phyloP scores from a whole-genome alignment of 495 filamentous ascomycete genomes.

The Podospora bellae-mahoneyi region DNA sequence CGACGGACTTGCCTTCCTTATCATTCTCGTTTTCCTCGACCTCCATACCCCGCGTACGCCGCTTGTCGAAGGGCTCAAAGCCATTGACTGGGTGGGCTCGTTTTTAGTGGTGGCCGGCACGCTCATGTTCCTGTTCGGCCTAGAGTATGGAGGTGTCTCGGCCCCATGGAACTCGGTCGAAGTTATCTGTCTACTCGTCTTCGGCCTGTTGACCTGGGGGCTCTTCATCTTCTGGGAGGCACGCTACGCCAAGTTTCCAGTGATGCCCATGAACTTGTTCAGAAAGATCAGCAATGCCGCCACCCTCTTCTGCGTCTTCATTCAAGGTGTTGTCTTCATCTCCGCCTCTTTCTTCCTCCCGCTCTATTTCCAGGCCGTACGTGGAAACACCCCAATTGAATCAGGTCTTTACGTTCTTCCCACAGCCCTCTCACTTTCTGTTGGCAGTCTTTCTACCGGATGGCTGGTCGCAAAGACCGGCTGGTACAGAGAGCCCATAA shows the following conservation, averaged over 20 bases:
- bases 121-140: conserved; percentile 1
- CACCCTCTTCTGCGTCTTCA: not conserved
- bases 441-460: not conserved
- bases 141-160: not conserved
- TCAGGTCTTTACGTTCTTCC: not conserved
- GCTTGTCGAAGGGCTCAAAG: not conserved
- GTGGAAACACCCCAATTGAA: not conserved
- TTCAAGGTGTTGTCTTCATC: not conserved
- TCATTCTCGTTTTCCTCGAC: not conserved
- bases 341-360: not conserved
- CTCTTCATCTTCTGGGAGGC: not conserved
- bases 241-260: not conserved
- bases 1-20: not conserved
- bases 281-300: not conserved
- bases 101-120: not conserved
- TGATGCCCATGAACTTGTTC: not conserved
- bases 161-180: not conserved
- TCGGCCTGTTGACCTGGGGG: not conserved
- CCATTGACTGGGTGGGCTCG: not conserved
- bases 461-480: not conserved
- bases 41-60: not conserved
- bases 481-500: not conserved
- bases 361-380: conserved; percentile 1
- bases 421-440: not conserved
- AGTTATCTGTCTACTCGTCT: not conserved